Base-by-base conservation (phyloP, 2,329 filamentous ascomycete species). In the Cladosporium sp. region DNA sequence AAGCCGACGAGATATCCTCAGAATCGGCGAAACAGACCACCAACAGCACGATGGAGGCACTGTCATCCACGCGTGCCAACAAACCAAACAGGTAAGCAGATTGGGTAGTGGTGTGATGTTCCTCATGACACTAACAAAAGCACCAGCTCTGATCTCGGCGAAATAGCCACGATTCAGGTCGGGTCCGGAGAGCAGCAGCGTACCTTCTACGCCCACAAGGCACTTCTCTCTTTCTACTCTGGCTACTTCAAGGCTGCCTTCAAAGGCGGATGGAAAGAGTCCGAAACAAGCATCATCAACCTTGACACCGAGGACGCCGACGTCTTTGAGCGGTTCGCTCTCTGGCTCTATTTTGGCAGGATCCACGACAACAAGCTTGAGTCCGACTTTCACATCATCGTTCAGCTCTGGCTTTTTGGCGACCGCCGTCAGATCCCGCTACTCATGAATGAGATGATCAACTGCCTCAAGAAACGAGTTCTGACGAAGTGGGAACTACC, bases 171-270 rank as follows among this genome's bases (percentile, higher is more conserved):
- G 2, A 42, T 58, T 25, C 39, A 22, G 15, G 53, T 57, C 27
- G 56, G 57, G 5, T 29, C 22, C 32, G 49, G 43, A 13, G 15
- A 32, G 15, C 20, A 47, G 13, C 16, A 32, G 8, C 41, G 51
- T 8, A 49, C 49, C 19, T 61, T 59, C 38, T 29, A 47, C 12
- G 45, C 57, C 4, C 56, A 63, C 54, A 53, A 53, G 25, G 55
- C 49, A 3, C 33, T 61, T 3, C 33, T 61, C 6, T 40, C 33
- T 4, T 59, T 58, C 52, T 58, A 58, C 45, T 61, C 58, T 2
- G 51, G 51, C 32, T 61, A 57, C 47, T 63, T 63, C 43, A 29
- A 43, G 8, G 50, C 52, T 3, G 54, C 58, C 3, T 46, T 58
- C 38, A 46, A 53, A 7, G 51, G 54, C 4, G 27, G 42, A 0